phyloP scores from a whole-genome alignment of 2,329 filamentous ascomycete species.

The Erysiphe pulchra region DNA sequence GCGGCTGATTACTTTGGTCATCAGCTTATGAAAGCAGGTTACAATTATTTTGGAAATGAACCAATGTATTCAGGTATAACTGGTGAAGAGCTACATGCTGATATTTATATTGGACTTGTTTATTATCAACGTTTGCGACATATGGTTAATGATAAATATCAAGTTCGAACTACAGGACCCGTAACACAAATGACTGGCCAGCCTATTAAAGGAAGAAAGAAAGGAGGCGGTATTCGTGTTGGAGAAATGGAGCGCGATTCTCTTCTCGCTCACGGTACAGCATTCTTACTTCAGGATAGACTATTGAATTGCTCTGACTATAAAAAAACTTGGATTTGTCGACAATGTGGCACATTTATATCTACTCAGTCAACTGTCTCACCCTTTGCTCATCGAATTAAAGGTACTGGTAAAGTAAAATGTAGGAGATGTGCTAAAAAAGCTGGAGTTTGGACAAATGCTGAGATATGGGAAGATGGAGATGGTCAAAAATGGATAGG shows the following conservation, averaged over 20 bases:
- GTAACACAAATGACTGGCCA: slow-evolving; percentile 84
- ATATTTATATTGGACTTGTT: slow-evolving; percentile 91
- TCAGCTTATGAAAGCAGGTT: slow-evolving; percentile 76
- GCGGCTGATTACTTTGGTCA: slow-evolving; percentile 94
- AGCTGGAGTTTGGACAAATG: slow-evolving; percentile 20
- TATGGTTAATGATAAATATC: slow-evolving; percentile 99
- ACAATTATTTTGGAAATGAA: slow-evolving; percentile 96
- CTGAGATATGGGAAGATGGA: slow-evolving; percentile 82
- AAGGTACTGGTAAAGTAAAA: slow-evolving; percentile 42
- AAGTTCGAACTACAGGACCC: slow-evolving; percentile 74
- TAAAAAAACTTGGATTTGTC: slow-evolving; percentile 69
- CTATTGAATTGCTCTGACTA: slow-evolving; percentile 96
- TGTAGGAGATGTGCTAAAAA: slow-evolving; percentile 48
- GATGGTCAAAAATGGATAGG: slow-evolving; percentile 63
- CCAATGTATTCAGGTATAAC: slow-evolving; percentile 97
- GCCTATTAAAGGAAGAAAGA: slow-evolving; percentile 87
- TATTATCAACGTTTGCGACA: slow-evolving; percentile 99
- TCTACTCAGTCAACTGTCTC: slow-evolving; percentile 60
- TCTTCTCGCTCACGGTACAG: slow-evolving; percentile 78
- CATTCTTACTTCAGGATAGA: slow-evolving; percentile 82
- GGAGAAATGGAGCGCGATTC: slow-evolving; percentile 98
- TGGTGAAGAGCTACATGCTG: slow-evolving; percentile 73
- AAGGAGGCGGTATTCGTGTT: slow-evolving; percentile 93
- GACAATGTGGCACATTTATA: slow-evolving; percentile 70
- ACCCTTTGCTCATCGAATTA: slow-evolving; percentile 35